Base-by-base conservation (phyloP, 2,329 filamentous ascomycete genomes). In the Lachnellula willkommii region DNA sequence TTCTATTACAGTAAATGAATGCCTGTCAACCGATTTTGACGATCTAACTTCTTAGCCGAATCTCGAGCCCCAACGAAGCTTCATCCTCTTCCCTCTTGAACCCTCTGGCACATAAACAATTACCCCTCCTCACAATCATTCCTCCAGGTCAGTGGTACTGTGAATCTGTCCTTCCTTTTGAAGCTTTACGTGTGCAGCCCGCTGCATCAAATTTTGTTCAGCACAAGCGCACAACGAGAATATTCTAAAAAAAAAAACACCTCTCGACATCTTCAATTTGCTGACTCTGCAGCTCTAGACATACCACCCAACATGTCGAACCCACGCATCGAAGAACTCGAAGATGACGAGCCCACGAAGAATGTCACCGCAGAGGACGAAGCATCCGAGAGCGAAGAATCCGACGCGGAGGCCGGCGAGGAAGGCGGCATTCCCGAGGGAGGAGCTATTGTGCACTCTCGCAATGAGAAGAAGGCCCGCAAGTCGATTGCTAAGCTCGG, bases 401-500 rank as follows among this genome's bases (percentile, higher is more conserved):
- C 87, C 69, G 88, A 88, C 69, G 86, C 83, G 69, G 91, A 94
- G 75, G 86, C 83, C 61, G 84, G 79, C 66, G 83, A 83, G 60
- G 45, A 47, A n/a, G 72, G 74, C 63, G 75, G 73, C 67, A 74
- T 83, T 65, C 90, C 93, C 73, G 87, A 89, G 66, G 94, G 93
- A 72, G 85, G 88, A 64, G 88, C 93, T 72, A 85, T 94, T 70
- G 87, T 99, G 72, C 93, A 97, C 84, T 96, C 90, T 73, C 91
- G 94, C 77, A 97, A 97, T 81, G 94, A 99, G 88, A 99, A 99
- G 89, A 99, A 99, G 87, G 95, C 94, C 70, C 88, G 94, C 79
- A 99, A 99, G 85, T 91, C 92, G 72, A 95, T 99, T 74, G 89
- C 91, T 77, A 99, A 99, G 87, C 86, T 97, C 73, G 92, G 95